Percentiles rank a stretch among this genome's conserved stretches.
phyloP scores from a whole-genome alignment of 2,329 filamentous ascomycete species.

The Aureobasidium namibiae region DNA sequence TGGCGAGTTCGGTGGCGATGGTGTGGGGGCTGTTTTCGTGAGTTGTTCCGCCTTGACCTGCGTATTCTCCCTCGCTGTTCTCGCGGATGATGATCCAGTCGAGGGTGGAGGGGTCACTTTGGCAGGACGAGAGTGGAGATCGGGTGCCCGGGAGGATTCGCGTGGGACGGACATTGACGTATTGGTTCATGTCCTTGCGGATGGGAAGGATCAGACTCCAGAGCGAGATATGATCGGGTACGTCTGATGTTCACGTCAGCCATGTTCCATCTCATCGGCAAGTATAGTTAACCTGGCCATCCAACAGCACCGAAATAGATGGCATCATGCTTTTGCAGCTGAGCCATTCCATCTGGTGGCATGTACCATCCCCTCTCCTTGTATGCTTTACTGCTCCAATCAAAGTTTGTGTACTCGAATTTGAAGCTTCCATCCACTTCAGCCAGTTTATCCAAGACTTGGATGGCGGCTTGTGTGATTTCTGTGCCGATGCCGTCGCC shows the following conservation, averaged over 20 bases:
- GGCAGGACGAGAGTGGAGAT: conserved; percentile 32
- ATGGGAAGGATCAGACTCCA: conserved; percentile 62
- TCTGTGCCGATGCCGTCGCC: conserved; percentile 57
- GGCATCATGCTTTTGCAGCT: conserved; percentile 44
- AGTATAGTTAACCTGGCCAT: conserved; percentile 37
- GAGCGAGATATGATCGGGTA: conserved; percentile 59
- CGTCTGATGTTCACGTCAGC: conserved; percentile 32
- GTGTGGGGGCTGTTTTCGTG: conserved; percentile 33
- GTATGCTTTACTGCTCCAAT: conserved; percentile 43
- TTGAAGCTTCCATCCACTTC: conserved; percentile 35
- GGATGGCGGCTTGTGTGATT: conserved; percentile 49
- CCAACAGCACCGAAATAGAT: conserved; percentile 55
- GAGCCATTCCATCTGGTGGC: conserved; percentile 42
- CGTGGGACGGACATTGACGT: conserved; percentile 56
- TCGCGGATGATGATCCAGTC: conserved; percentile 43
- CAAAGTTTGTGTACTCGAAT: conserved; percentile 45
- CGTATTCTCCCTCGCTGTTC: conserved; percentile 42
- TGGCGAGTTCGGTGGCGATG: conserved; percentile 39
- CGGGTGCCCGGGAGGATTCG: conserved; percentile 35
- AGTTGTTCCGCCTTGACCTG: conserved; percentile 37
- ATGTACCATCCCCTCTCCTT: conserved; percentile 46
- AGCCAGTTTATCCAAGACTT: conserved; percentile 40
- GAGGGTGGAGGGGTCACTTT: conserved; percentile 28
- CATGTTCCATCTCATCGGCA: neutral
- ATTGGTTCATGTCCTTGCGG: conserved; percentile 59